Conservation (phyloP, 805 yeast genomes). For the Lipomyces mesembrius region DNA sequence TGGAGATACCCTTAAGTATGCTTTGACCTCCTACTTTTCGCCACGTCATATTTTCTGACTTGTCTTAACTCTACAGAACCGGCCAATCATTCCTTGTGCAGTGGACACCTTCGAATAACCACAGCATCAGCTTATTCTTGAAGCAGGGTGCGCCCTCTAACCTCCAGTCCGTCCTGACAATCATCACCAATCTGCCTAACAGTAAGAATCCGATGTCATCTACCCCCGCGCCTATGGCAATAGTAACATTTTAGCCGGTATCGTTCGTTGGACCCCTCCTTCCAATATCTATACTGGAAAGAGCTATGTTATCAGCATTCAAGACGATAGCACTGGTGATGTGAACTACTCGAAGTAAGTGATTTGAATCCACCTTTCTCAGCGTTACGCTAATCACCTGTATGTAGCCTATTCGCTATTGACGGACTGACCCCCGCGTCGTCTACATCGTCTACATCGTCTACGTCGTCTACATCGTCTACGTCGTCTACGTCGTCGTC, state of each 20-base stretch:
- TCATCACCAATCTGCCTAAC: slow-evolving; percentile 45
- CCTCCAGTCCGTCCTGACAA: slow-evolving; percentile 45
- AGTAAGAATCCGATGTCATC: slow-evolving; percentile 12
- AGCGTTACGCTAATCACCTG: neutral
- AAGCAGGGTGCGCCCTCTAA: slow-evolving; percentile 44
- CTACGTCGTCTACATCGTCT: neutral
- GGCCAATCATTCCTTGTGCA: slow-evolving; percentile 33
- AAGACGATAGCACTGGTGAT: slow-evolving; percentile 42
- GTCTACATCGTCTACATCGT: slow-evolving; percentile 5
- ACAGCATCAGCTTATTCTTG: slow-evolving; percentile 44
- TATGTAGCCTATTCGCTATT: slow-evolving; percentile 23
- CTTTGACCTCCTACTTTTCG: neutral
- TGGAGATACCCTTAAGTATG: slow-evolving; percentile 29
- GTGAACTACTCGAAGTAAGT: slow-evolving; percentile 47
- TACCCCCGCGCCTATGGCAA: neutral
- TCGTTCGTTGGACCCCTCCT: slow-evolving; percentile 48
- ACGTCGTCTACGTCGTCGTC: no score
- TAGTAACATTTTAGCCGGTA: slow-evolving; percentile 40
- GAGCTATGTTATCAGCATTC: slow-evolving; percentile 46
- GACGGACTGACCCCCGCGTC: slow-evolving; percentile 13
- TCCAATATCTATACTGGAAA: slow-evolving; percentile 41
- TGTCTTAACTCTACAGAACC: slow-evolving; percentile 18
- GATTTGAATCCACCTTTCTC: slow-evolving; percentile 13
- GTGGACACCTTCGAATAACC: slow-evolving; percentile 37
- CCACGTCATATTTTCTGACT: neutral